phyloP scores from a whole-genome alignment of 768 basidiomycete genomes.

The Calocybe cyanea region DNA sequence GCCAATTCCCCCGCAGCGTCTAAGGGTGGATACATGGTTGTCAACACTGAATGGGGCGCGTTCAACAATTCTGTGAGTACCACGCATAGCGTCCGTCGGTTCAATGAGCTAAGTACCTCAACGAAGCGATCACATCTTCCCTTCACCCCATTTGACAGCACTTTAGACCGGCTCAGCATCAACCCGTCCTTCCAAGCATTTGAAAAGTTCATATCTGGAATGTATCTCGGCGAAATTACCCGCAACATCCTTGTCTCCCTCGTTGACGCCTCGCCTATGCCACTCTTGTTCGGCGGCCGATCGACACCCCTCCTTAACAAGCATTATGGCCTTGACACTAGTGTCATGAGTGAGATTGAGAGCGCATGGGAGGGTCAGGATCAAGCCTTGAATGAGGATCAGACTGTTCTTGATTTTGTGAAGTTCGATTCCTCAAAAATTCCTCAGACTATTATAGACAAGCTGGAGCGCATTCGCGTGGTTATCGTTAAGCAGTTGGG shows the following conservation, averaged over 20 bases:
- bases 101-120: conserved; percentile 1
- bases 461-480: conserved; percentile 52
- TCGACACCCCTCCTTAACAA: conserved; percentile 70
- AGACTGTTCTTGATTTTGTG: conserved; percentile 31
- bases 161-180: conserved; percentile 89
- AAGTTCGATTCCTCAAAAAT: conserved; percentile 31
- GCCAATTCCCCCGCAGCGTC: conserved; percentile 55
- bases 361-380: conserved; percentile 60
- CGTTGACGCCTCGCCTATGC: conserved; percentile 67
- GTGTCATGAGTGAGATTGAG: conserved; percentile 84
- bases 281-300: conserved; percentile 78
- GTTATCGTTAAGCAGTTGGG: conserved; percentile 63
- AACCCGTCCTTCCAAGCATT: conserved; percentile 92
- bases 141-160: conserved; percentile 86
- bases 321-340: conserved; percentile 94
- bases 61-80: conserved; percentile 85
- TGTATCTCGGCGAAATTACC: conserved; percentile 96
- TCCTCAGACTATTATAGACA: conserved; percentile 25
- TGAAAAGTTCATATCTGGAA: conserved; percentile 98
- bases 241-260: conserved; percentile 82
- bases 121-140: conserved; percentile 76
- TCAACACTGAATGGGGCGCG: conserved; percentile 98
- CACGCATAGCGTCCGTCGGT: neutral
- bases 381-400: conserved; percentile 21
- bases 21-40: conserved; percentile 79